These are phyloP conservation scores for Boechera stricta DNA, from an alignment of 345 rosid species.

Conservation along the genomic window DNA sequence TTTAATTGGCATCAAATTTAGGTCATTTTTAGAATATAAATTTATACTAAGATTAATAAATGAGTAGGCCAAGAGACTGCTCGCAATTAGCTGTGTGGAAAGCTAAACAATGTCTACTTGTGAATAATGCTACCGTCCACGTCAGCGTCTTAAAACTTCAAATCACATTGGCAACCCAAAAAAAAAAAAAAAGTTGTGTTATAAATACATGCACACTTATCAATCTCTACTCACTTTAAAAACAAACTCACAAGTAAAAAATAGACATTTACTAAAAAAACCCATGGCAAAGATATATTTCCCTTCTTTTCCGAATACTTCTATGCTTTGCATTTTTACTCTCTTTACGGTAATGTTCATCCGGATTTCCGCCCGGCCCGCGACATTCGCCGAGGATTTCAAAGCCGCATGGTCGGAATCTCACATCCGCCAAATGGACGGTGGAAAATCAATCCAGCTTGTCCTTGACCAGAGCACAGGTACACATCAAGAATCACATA, in stretches of 20 bases:
- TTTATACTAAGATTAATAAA: conserved; percentile 20
- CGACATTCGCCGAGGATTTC: conserved; percentile 72
- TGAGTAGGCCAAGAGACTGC: conserved; percentile 64
- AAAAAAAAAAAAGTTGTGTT: background rate
- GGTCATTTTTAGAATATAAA: background rate
- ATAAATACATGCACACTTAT: conserved; percentile 37
- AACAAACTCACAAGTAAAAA: conserved; percentile 30
- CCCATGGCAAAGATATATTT: conserved; percentile 31
- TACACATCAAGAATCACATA: conserved; percentile 17
- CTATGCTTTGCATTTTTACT: conserved; percentile 36
- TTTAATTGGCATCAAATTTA: conserved; percentile 19
- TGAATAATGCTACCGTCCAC: conserved; percentile 37
- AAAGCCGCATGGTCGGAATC: conserved; percentile 70
- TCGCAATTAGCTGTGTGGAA: conserved; percentile 82
- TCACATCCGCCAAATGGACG: conserved; percentile 70
- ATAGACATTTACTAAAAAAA: background rate
- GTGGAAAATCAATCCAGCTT: conserved; percentile 83
- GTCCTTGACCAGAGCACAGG: conserved; percentile 84
- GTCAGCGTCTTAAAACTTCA: conserved; percentile 44
- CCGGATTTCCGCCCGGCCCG: conserved; percentile 56
- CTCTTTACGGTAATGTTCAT: conserved; percentile 41
- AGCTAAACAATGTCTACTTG: conserved; percentile 49
- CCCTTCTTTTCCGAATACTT: conserved; percentile 8
- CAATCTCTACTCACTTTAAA: conserved; percentile 21
- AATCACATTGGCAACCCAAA: conserved; percentile 16